Percentiles rank a stretch among this genome's conserved stretches.
These are phyloP conservation scores for Aaosphaeria arxii DNA, from an alignment of 2,329 filamentous ascomycete species.

Conservation along the genomic window DNA sequence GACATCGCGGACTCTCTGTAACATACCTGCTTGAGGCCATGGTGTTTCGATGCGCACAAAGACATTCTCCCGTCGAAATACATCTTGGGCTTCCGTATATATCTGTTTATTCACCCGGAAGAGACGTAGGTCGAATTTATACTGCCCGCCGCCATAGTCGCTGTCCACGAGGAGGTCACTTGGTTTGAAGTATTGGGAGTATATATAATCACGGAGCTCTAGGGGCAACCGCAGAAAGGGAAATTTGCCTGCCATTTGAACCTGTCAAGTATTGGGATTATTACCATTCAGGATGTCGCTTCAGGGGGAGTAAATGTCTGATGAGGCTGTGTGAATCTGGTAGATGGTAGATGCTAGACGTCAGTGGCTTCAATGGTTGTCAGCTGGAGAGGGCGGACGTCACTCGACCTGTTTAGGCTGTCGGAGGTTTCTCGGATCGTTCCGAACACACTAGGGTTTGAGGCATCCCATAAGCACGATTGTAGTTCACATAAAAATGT, in stretches of 20 bases:
- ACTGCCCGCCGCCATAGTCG: slow-evolving; percentile 13
- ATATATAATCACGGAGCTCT: slow-evolving; percentile 31
- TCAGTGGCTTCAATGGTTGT: too few species aligned
- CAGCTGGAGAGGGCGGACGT: too few species aligned
- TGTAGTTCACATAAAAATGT: too few species aligned
- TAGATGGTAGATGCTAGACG: too few species aligned
- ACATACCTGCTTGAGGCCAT: slow-evolving; percentile 41
- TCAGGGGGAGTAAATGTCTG: too few species aligned
- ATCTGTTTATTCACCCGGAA: slow-evolving; percentile 45
- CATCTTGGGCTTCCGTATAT: slow-evolving; percentile 44
- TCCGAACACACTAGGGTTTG: too few species aligned
- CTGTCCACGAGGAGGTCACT: slow-evolving; percentile 6
- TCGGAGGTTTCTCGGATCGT: too few species aligned
- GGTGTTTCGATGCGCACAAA: slow-evolving; percentile 50
- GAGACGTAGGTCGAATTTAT: slow-evolving; percentile 37
- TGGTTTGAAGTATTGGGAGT: slow-evolving; percentile 27
- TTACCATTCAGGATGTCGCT: too few species aligned
- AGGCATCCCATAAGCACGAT: too few species aligned
- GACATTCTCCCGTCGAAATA: slow-evolving; percentile 49
- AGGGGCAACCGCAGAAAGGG: slow-evolving; percentile 28
- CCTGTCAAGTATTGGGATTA: too few species aligned
- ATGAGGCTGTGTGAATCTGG: too few species aligned
- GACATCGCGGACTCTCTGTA: background rate
- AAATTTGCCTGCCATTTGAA: slow-evolving; percentile 6
- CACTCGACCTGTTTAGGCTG: too few species aligned